These are phyloP conservation scores for Calycina marina DNA, from an alignment of 2,329 filamentous ascomycete genomes.

Conservation along the genomic window DNA sequence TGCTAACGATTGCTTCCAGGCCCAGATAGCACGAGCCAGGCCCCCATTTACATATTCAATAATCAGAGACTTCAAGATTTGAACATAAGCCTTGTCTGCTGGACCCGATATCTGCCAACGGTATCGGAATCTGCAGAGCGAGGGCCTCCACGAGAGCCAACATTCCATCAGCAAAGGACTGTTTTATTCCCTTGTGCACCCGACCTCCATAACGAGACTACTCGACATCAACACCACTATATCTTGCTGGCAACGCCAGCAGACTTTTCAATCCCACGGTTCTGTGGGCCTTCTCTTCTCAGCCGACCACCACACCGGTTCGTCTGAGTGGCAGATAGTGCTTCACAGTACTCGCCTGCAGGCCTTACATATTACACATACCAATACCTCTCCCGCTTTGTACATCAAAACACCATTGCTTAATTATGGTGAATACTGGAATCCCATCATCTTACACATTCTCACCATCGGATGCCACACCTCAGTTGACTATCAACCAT, in stretches of 20 bases:
- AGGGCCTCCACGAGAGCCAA: conserved; percentile 50
- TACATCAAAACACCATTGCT: conserved; percentile 6
- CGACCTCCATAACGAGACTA: conserved; percentile 83
- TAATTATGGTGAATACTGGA: conserved; percentile 73
- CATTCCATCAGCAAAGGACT: conserved; percentile 76
- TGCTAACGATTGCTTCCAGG: conserved; percentile 24
- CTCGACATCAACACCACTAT: conserved; percentile 32
- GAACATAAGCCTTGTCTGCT: conserved; percentile 59
- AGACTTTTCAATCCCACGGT: conserved; percentile 43
- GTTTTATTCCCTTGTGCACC: conserved; percentile 68
- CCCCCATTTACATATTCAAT: conserved; percentile 22
- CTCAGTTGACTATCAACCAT: conserved; percentile 91
- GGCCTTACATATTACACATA: conserved; percentile 5
- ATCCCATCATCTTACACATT: conserved; percentile 71
- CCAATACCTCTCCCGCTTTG: background rate
- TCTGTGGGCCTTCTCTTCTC: conserved; percentile 95
- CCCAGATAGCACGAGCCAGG: conserved; percentile 45
- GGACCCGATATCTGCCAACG: conserved; percentile 68
- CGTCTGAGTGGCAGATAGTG: conserved; percentile 97
- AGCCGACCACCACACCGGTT: conserved; percentile 85
- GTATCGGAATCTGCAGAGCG: conserved; percentile 73
- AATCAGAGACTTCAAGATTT: conserved; percentile 19
- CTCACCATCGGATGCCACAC: conserved; percentile 70
- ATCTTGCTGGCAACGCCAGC: conserved; percentile 65
- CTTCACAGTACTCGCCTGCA: conserved; percentile 52